These are phyloP conservation scores for Meredithiella fracta DNA, from an alignment of 2,329 filamentous ascomycete species.

Conservation along the genomic window DNA sequence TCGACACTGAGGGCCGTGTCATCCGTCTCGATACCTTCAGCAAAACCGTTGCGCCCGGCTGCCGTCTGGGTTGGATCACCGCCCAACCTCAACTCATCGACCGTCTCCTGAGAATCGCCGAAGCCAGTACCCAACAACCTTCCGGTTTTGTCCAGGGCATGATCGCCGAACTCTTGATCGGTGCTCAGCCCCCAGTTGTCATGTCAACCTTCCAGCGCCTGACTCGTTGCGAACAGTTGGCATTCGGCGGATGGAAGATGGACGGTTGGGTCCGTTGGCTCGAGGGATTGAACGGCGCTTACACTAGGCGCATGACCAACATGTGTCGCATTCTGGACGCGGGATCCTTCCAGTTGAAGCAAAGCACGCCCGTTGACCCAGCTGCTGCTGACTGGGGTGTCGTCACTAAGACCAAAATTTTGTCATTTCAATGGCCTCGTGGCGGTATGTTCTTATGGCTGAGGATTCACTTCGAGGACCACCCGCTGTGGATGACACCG, in stretches of 20 bases:
- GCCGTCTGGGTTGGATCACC: slow-evolving; percentile 80
- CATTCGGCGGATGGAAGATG: slow-evolving; percentile 52
- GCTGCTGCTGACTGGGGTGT: slow-evolving; percentile 53
- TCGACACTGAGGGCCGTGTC: slow-evolving; percentile 76
- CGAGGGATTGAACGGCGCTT: slow-evolving; percentile 63
- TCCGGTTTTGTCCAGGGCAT: slow-evolving; percentile 80
- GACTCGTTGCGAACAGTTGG: slow-evolving; percentile 30
- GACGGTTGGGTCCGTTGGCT: slow-evolving; percentile 88
- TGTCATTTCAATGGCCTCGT: slow-evolving; percentile 62
- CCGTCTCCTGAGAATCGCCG: slow-evolving; percentile 50
- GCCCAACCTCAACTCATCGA: slow-evolving; percentile 65
- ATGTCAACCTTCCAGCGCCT: slow-evolving; percentile 28
- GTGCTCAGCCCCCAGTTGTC: slow-evolving; percentile 36
- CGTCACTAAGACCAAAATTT: slow-evolving; percentile 56
- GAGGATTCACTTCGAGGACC: slow-evolving; percentile 50
- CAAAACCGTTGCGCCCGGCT: slow-evolving; percentile 82
- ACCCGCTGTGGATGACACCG: slow-evolving; percentile 44
- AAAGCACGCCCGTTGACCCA: slow-evolving; percentile 31
- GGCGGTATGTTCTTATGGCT: slow-evolving; percentile 92
- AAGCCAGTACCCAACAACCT: slow-evolving; percentile 65
- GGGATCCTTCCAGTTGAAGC: slow-evolving; percentile 46
- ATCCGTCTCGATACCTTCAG: slow-evolving; percentile 85
- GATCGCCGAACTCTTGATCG: slow-evolving; percentile 61
- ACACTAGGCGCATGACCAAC: slow-evolving; percentile 66
- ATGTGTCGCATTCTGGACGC: slow-evolving; percentile 64